Evolutionary conservation across 1,139 yeast species (phyloP), one percentile per base, ranked within the genome.

Genomic region (Blastobotrys arbuscula): DNA sequence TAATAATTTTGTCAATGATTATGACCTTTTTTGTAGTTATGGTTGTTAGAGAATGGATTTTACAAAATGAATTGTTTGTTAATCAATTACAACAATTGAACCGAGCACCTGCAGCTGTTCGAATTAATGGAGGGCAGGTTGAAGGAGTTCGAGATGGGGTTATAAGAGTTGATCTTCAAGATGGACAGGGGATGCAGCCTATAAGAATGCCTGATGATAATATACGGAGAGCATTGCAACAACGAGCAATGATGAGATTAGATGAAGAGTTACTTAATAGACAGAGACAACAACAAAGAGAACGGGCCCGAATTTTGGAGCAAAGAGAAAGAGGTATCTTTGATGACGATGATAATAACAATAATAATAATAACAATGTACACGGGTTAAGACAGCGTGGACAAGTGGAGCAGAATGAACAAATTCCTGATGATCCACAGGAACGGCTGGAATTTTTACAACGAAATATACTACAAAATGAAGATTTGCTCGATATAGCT

Each of bases 1-100:
- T 59, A 19, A 55, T 66, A 20, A 56, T 67, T 8, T 51, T 58
- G 9, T 33, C 59, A 13, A 53, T 63, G 15, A 45, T 64, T 3
- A 50, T 63, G 30, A 43, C 59, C 15, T 52, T 64, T 19, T 58
- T 65, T 40, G 55, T 64, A 4, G 55, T 66, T 18, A 60, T 65
- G 55, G 55, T 67, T 30, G 66, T 66, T 16, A 54, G 70, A 16
- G 71, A 68, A 42, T 68, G 71, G 71, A 60, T 68, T n/a, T 48
- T 65, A 18, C 65, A 63, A 47, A 61, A 62, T 48, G 64, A 58
- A 8, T 56, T 49, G 28, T 58, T 58, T 44, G 42, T 55, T 10
- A 30, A 42, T 24, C 55, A 51, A 34, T 36, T 53, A 23, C 52
- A 53, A 16, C 49, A 50, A 20, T n/a, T 43, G 8, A n/a, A 24